Evolutionary conservation across 1,284 basidiomycete species (phyloP).

Genomic region (Melampsora americana): DNA sequence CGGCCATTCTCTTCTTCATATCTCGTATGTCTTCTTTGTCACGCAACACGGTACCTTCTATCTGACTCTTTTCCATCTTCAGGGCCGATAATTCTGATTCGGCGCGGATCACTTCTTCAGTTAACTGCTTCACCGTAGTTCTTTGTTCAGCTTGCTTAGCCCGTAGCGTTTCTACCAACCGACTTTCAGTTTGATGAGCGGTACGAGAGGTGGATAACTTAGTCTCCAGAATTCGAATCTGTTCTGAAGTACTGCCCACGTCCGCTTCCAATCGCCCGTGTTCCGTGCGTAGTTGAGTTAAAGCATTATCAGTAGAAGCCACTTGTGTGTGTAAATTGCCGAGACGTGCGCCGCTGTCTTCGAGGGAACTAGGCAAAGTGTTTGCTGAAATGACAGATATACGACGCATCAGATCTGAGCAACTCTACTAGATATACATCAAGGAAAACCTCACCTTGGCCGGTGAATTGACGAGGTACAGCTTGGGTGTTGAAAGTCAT

Average conservation of each 20-base stretch:
- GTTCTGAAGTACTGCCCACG: conserved; percentile 64
- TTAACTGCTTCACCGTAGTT: conserved; percentile 69
- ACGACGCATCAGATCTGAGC: not conserved
- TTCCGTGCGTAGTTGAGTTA: conserved; percentile 52
- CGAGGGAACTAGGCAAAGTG: conserved; percentile 37
- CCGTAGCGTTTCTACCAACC: conserved; percentile 68
- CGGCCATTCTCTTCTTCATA: conserved; percentile 76
- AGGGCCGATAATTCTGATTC: conserved; percentile 89
- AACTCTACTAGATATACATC: not conserved
- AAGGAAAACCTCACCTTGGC: conserved; percentile 31
- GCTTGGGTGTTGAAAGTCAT: not conserved
- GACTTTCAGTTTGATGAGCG: conserved; percentile 79
- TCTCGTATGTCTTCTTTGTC: conserved; percentile 94
- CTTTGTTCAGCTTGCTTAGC: conserved; percentile 70
- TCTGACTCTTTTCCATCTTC: conserved; percentile 83
- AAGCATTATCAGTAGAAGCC: conserved; percentile 66
- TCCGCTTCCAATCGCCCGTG: conserved; percentile 54
- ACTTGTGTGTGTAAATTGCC: conserved; percentile 81
- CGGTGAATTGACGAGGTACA: conserved; percentile 21
- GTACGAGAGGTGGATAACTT: conserved; percentile 58
- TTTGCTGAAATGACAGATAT: not conserved
- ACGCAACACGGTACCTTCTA: conserved; percentile 78
- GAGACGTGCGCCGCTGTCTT: conserved; percentile 66
- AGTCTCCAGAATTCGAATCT: conserved; percentile 56
- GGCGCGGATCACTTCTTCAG: conserved; percentile 77